phyloP scores from a whole-genome alignment of 352 stramenopile genomes.

The Globisporangium alternatum region DNA sequence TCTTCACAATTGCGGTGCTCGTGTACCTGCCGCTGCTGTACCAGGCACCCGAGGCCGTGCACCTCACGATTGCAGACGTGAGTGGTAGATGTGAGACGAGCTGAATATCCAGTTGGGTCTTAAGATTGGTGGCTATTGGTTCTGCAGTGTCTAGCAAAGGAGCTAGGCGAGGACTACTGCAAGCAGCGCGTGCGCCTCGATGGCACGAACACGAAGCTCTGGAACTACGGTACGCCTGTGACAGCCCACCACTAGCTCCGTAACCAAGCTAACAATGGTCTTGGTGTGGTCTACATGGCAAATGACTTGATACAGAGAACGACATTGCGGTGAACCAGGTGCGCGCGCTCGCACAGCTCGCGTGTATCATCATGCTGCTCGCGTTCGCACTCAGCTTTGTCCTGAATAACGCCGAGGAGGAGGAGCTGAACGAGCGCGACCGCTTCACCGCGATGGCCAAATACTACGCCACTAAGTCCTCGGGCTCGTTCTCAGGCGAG shows the following conservation, averaged over 20 bases:
- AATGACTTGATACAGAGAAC: slow-evolving; percentile 23
- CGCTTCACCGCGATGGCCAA: slow-evolving; percentile 17
- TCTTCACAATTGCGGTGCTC: slow-evolving; percentile 49
- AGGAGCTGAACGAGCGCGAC: slow-evolving; percentile 23
- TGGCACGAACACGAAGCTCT: slow-evolving; percentile 45
- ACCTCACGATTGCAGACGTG: slow-evolving; percentile 40
- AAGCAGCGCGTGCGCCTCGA: slow-evolving; percentile 41
- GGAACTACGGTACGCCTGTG: slow-evolving; percentile 44
- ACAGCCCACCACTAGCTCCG: neutral
- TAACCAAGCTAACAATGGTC: too few species aligned
- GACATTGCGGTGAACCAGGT: slow-evolving; percentile 53
- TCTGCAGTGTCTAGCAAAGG: slow-evolving; percentile 34
- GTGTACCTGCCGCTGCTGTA: slow-evolving; percentile 59
- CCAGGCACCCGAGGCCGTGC: slow-evolving; percentile 25
- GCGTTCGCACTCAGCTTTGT: slow-evolving; percentile 61
- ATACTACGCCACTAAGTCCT: slow-evolving; percentile 11
- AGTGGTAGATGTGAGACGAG: neutral
- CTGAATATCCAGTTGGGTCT: slow-evolving; percentile 8
- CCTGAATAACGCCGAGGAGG: slow-evolving; percentile 39
- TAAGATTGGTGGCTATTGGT: neutral
- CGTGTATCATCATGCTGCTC: slow-evolving; percentile 51
- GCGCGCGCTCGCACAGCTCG: slow-evolving; percentile 52
- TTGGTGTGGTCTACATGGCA: neutral
- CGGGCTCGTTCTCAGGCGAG: slow-evolving; percentile 8
- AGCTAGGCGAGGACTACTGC: slow-evolving; percentile 55